phyloP scores from a whole-genome alignment of 768 basidiomycete genomes.

The Pluteus cervinus region DNA sequence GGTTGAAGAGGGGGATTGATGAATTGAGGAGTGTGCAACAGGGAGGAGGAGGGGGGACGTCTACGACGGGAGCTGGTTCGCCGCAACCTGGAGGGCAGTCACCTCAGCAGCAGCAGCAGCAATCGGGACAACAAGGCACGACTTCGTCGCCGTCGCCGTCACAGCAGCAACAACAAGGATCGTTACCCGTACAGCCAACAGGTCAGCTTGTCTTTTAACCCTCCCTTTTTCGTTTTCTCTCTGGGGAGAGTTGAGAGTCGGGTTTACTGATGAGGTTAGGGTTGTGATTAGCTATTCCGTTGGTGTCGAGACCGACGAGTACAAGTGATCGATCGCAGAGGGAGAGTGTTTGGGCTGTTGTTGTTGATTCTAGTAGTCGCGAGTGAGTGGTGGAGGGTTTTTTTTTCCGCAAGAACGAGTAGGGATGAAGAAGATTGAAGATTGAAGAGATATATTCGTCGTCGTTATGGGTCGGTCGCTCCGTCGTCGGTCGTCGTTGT shows the following conservation, averaged over 20 bases:
- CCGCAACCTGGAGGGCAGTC: not conserved
- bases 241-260: constrained; percentile 2
- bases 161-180: constrained; percentile 7
- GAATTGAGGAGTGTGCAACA: constrained; percentile 49
- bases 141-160: not conserved
- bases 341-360: constrained; percentile 26
- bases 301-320: too few relatives aligned
- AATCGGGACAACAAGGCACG: constrained; percentile 1
- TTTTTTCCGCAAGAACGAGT: too few relatives aligned
- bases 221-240: constrained; percentile 3
- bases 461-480: too few relatives aligned
- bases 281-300: constrained; percentile 19
- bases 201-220: constrained; percentile 6
- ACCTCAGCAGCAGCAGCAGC: constrained; percentile 5
- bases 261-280: constrained; percentile 11
- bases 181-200: constrained; percentile 6
- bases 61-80: constrained; percentile 3
- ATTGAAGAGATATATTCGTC: too few relatives aligned
- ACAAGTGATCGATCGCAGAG: constrained; percentile 18
- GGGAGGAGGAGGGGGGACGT: constrained; percentile 8
- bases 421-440: too few relatives aligned
- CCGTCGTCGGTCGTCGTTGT: too few relatives aligned
- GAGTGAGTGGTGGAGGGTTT: too few relatives aligned
- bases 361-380: constrained; percentile 18
- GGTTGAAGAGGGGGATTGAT: constrained; percentile 69